Evolutionary conservation across 2,329 filamentous ascomycete genomes (phyloP).

Genomic region (Neoascochyta sp.): DNA sequence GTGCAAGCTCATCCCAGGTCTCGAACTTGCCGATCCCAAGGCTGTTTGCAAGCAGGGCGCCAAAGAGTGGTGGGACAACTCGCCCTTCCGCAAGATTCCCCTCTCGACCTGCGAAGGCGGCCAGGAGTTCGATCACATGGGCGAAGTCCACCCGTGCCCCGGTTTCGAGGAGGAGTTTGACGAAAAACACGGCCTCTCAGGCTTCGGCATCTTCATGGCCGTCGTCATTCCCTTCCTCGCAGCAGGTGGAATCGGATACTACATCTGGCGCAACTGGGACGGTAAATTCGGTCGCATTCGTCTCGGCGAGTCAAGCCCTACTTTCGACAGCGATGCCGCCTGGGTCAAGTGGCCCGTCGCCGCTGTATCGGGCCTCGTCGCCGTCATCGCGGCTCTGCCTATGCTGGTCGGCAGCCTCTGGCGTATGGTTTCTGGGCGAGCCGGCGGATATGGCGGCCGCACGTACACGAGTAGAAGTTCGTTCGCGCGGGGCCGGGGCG

Average conservation of each 20-base stretch:
- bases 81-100: slow-evolving; percentile 84
- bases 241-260: slow-evolving; percentile 75
- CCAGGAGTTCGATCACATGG: slow-evolving; percentile 66
- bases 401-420: slow-evolving; percentile 70
- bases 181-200: slow-evolving; percentile 66
- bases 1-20: slow-evolving; percentile 72
- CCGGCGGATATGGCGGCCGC: slow-evolving; percentile 53
- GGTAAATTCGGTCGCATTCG: slow-evolving; percentile 86
- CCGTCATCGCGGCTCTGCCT: slow-evolving; percentile 55
- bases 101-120: slow-evolving; percentile 83
- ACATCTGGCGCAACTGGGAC: slow-evolving; percentile 78
- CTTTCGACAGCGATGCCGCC: slow-evolving; percentile 62
- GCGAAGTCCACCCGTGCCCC: slow-evolving; percentile 62
- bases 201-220: slow-evolving; percentile 77
- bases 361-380: slow-evolving; percentile 52
- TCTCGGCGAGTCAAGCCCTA: slow-evolving; percentile 62
- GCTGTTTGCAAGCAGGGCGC: slow-evolving; percentile 63
- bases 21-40: slow-evolving; percentile 59
- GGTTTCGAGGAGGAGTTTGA: slow-evolving; percentile 80
- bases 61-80: slow-evolving; percentile 77
- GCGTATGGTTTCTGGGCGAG: slow-evolving; percentile 54
- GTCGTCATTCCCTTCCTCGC: slow-evolving; percentile 70
- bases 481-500: slow-evolving; percentile 80
- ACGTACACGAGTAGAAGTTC: slow-evolving; percentile 85
- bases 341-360: slow-evolving; percentile 73